Evolutionary conservation across 2,329 filamentous ascomycete genomes (phyloP).

Genomic region (Massarina eburnea): DNA sequence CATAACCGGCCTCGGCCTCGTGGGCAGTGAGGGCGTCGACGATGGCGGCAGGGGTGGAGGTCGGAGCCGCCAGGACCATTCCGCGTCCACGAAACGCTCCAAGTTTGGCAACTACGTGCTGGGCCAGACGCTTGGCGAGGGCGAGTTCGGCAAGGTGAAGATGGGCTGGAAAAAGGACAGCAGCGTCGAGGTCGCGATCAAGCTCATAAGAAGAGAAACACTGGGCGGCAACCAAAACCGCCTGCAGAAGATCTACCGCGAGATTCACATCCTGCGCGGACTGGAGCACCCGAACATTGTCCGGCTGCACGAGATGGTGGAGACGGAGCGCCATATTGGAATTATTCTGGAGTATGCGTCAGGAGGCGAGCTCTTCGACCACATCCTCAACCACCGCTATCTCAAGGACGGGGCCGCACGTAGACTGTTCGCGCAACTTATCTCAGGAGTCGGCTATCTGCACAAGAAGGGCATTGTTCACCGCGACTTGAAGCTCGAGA

Average conservation of each 20-base stretch:
- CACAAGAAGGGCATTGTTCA: slow-evolving; percentile 99
- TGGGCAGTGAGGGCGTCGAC: slow-evolving; percentile 53
- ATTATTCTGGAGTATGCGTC: slow-evolving; percentile 99
- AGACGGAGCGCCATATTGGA: slow-evolving; percentile 94
- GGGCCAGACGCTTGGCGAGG: slow-evolving; percentile 93
- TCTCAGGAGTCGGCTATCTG: slow-evolving; percentile 94
- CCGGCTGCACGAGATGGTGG: slow-evolving; percentile 95
- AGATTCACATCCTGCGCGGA: slow-evolving; percentile 86
- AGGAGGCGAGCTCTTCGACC: slow-evolving; percentile 95
- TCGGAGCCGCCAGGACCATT: slow-evolving; percentile 61
- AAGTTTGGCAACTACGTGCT: slow-evolving; percentile 96
- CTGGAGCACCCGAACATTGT: slow-evolving; percentile 97
- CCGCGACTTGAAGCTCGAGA: slow-evolving; percentile 94
- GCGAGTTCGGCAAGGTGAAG: slow-evolving; percentile 98
- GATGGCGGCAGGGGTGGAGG: slow-evolving; percentile 49
- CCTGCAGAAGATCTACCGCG: slow-evolving; percentile 94
- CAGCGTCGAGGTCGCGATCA: slow-evolving; percentile 91
- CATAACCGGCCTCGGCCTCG: slow-evolving; percentile 51
- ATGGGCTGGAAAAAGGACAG: slow-evolving; percentile 97
- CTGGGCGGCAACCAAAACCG: slow-evolving; percentile 86
- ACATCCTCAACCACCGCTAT: slow-evolving; percentile 95
- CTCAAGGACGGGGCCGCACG: slow-evolving; percentile 91
- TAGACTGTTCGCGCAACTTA: slow-evolving; percentile 88
- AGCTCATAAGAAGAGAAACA: slow-evolving; percentile 90
- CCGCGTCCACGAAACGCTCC: slow-evolving; percentile 68